phyloP scores from a whole-genome alignment of 495 filamentous ascomycete genomes.

The Podospora pseudoanserina region DNA sequence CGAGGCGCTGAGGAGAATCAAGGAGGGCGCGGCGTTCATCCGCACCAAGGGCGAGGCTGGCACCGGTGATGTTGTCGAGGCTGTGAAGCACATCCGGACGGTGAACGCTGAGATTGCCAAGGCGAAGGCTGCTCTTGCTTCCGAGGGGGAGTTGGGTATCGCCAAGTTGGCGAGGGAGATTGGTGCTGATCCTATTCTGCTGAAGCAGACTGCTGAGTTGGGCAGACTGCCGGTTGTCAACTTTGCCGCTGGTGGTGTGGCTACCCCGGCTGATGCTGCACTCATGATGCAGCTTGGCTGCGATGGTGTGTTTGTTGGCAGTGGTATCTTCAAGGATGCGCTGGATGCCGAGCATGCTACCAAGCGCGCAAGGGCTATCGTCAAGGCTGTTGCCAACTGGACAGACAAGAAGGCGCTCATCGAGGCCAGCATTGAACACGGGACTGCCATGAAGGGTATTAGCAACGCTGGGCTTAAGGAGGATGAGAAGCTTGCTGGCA shows the following conservation, averaged over 20 bases:
- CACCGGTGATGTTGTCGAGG: conserved; percentile 97
- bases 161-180: conserved; percentile 77
- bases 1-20: conserved; percentile 87
- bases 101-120: conserved; percentile 79
- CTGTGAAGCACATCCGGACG: conserved; percentile 91
- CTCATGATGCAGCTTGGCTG: conserved; percentile 99
- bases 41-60: conserved; percentile 97
- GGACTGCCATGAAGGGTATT: conserved; percentile 94
- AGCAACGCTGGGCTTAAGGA: conserved; percentile 72
- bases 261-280: conserved; percentile 93
- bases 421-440: conserved; percentile 79
- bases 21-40: conserved; percentile 97
- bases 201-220: conserved; percentile 81
- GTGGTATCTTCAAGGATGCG: conserved; percentile 87
- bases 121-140: conserved; percentile 59
- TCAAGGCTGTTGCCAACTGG: conserved; percentile 88
- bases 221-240: conserved; percentile 93
- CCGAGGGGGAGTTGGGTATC: conserved; percentile 63
- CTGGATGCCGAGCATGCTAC: conserved; percentile 66
- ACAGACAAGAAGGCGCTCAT: conserved; percentile 83
- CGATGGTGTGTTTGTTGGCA: conserved; percentile 95
- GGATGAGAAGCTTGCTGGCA: conserved; percentile 73
- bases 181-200: conserved; percentile 66
- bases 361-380: conserved; percentile 86
- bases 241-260: conserved; percentile 96